phyloP scores from a whole-genome alignment of 371 early-diverging fungal species.

The Neoconidiobolus thromboides region DNA sequence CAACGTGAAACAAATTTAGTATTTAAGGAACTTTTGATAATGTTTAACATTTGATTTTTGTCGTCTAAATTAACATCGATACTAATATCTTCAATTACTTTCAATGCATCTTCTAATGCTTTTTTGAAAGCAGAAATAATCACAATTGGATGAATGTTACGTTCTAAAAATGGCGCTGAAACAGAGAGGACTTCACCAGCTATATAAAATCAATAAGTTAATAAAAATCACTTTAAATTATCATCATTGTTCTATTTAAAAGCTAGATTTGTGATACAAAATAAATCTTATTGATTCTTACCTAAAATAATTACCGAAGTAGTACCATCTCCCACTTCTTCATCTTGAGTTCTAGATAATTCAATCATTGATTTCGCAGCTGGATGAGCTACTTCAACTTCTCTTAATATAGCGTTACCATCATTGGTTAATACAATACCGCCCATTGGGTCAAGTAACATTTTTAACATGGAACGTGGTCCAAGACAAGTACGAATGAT shows the following conservation, averaged over 20 bases:
- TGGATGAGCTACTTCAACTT: slow-evolving; percentile 98
- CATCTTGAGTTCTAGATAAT: slow-evolving; percentile 98
- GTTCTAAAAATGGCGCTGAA: slow-evolving; percentile 84
- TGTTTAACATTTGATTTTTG: slow-evolving; percentile 67
- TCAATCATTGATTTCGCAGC: slow-evolving; percentile 99
- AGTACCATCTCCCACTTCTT: slow-evolving; percentile 99
- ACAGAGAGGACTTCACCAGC: slow-evolving; percentile 91
- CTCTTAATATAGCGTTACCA: slow-evolving; percentile 98
- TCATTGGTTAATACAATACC: slow-evolving; percentile 99
- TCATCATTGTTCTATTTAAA: too few relatives aligned
- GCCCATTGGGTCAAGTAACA: slow-evolving; percentile 99
- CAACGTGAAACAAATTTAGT: slow-evolving; percentile 95
- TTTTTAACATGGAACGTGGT: slow-evolving; percentile 99
- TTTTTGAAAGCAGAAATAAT: slow-evolving; percentile 86
- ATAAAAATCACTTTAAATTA: not conserved
- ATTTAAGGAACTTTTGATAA: slow-evolving; percentile 85
- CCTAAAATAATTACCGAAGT: slow-evolving; percentile 97
- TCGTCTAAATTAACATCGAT: slow-evolving; percentile 64
- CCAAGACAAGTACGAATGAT: slow-evolving; percentile 99
- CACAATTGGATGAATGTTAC: slow-evolving; percentile 95
- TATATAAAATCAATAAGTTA: slow-evolving; percentile 11
- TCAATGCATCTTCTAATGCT: slow-evolving; percentile 81
- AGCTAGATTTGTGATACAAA: not conserved
- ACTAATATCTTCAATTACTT: slow-evolving; percentile 66
- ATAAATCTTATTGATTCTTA: slow-evolving; percentile 13